Percentiles rank a stretch among this genome's conserved stretches.
Evolutionary conservation across 73 alveolate genomes (phyloP).

Genomic region (Strombidium stylifer): DNA sequence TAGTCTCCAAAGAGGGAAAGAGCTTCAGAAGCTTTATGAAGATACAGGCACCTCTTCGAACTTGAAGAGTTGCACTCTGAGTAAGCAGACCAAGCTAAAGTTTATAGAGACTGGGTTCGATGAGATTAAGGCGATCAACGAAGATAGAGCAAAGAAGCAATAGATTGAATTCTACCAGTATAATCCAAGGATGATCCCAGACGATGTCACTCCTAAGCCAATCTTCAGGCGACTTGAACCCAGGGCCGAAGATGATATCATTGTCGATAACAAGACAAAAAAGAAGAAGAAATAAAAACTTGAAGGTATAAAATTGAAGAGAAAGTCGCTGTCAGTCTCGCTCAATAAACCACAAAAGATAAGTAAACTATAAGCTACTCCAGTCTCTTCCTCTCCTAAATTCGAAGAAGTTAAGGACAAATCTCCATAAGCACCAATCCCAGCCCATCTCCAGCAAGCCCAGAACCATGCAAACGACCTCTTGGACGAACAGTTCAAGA

Average conservation of each 20-base stretch:
- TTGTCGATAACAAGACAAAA: background rate
- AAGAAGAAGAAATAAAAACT: conserved; percentile 18
- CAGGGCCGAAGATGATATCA: conserved; percentile 10
- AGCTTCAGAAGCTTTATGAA: background rate
- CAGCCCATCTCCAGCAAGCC: no score
- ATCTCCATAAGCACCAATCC: no score
- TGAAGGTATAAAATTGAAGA: background rate
- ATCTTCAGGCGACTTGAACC: conserved; percentile 16
- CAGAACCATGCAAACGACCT: no score
- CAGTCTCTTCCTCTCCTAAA: no score
- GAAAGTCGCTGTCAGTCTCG: no score
- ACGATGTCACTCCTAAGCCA: conserved; percentile 27
- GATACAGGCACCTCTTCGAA: background rate
- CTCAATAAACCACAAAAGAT: background rate
- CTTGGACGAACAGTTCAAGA: no score
- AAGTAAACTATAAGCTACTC: background rate
- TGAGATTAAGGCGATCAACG: background rate
- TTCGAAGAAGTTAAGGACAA: background rate
- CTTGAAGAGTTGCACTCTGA: background rate
- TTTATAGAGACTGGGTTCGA: background rate
- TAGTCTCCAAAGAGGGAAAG: background rate
- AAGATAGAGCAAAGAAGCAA: conserved; percentile 14
- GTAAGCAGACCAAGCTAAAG: conserved; percentile 7
- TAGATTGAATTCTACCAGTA: conserved; percentile 15
- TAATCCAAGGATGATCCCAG: conserved; percentile 66